phyloP scores from a whole-genome alignment of 2,329 filamentous ascomycete species.

The Cladosporium sp. region DNA sequence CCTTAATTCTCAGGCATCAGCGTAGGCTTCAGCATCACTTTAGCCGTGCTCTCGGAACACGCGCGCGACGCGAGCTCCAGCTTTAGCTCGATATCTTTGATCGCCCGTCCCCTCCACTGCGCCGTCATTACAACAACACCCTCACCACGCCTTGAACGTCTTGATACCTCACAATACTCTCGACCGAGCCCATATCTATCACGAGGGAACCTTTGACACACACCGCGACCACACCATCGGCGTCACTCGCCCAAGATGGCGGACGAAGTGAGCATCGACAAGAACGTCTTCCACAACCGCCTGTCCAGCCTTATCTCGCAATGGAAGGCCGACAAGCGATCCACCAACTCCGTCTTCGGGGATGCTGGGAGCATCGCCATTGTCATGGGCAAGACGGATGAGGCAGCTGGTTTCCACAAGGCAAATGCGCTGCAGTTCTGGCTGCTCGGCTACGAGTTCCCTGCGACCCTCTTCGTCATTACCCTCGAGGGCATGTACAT shows the following conservation, averaged over 20 bases:
- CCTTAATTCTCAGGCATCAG: neutral
- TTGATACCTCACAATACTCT: neutral
- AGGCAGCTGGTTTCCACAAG: conserved; percentile 83
- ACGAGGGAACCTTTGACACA: neutral
- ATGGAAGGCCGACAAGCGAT: conserved; percentile 95
- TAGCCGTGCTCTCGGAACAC: neutral
- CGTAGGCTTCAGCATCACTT: neutral
- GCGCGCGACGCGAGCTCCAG: conserved; percentile 2
- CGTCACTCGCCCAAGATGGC: conserved; percentile 45
- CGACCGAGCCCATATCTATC: neutral
- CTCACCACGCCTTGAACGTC: neutral
- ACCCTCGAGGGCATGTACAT: conserved; percentile 85
- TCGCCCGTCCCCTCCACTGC: neutral
- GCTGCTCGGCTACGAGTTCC: conserved; percentile 97
- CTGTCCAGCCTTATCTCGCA: conserved; percentile 78
- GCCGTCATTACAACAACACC: neutral
- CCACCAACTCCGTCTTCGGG: conserved; percentile 77
- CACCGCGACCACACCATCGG: neutral
- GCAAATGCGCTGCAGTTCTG: conserved; percentile 98
- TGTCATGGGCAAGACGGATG: conserved; percentile 92
- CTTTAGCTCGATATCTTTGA: conserved; percentile 1
- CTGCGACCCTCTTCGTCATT: conserved; percentile 88
- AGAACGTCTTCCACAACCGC: conserved; percentile 88
- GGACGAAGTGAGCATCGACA: conserved; percentile 92
- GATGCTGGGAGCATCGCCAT: conserved; percentile 83